Base-by-base conservation (phyloP, 108 stramenopile species). In the Schizochytrium sp. region DNA sequence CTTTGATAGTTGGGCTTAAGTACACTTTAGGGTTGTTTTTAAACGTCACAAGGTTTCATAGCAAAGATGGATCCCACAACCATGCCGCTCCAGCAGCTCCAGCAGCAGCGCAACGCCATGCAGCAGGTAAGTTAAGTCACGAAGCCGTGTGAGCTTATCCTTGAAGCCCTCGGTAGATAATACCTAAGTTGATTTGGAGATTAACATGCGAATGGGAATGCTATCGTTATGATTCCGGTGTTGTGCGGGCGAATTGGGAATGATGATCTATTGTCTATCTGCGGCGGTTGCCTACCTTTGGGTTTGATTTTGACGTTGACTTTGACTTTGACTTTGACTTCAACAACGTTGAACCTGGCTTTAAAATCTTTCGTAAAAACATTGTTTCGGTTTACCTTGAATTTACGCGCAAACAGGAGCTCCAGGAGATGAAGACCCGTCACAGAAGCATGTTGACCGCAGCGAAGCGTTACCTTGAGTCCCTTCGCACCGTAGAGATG, bases 21-120 rank as follows among this genome's bases (percentile, higher is more conserved):
- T 28, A 28, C 28, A 28, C 28, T 28, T 28, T 28, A 28, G 28
- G 28, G 28, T 28, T 28, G 28, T 28, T 28, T 28, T 28, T 28
- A 28, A 28, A 28, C 28, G 28, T 28, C 28, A 28, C 28, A 28
- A 28, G 28, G 28, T 28, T 28, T 28, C 28, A 15, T 38, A 44
- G 42, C 64, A 10, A 38, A 69, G 64, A 69, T 38, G 76, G 76
- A 83, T 53, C 47, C 53, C 13, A 55, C 76, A 17, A 83, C 49
- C 15, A 10, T 83, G 12, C 47, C 76, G 76, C 76, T 83, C 50
- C 76, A 83, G 76, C 76, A 83, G 76, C 76, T 83, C 17, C 76
- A 83, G 50, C 76, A 83, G 53, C 47, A 83, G 76, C 47, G 76
- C 47, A 55, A 83, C 15, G 3, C 47, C 15, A 83, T 83, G 76